A percentile compares a stretch with the other conserved stretches of the same genome.
These are phyloP conservation scores for Lentinula detonsa DNA, from an alignment of 768 basidiomycete species.

Conservation along the genomic window DNA sequence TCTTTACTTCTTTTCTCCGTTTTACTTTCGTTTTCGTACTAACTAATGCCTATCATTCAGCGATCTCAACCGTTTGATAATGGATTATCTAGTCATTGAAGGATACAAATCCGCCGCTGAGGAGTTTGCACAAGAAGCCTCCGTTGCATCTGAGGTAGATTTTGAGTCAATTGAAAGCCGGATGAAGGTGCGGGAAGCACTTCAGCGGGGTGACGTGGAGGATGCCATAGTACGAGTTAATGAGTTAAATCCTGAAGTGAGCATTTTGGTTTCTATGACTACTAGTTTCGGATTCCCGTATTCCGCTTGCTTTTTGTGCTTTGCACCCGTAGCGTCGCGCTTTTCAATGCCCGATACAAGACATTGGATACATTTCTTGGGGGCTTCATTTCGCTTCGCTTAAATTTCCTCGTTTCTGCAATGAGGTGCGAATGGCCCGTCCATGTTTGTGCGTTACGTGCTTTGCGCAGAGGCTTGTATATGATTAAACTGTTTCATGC, in stretches of 20 bases:
- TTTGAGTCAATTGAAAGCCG: constrained; percentile 90
- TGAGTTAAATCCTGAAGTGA: constrained; percentile 94
- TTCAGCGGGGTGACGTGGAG: constrained; percentile 92
- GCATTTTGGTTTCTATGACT: constrained; percentile 22
- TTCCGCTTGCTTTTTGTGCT: background rate
- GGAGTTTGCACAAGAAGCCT: constrained; percentile 88
- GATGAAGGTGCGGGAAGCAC: constrained; percentile 90
- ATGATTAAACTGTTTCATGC: constrained; percentile 96
- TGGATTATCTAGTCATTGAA: constrained; percentile 97
- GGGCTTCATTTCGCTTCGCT: background rate
- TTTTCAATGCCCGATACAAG: background rate
- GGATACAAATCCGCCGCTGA: constrained; percentile 96
- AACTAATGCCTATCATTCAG: constrained; percentile 34
- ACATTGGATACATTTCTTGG: background rate
- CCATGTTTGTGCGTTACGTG: background rate
- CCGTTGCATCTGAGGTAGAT: constrained; percentile 70
- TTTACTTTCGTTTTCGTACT: constrained; percentile 17
- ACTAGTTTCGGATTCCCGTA: background rate
- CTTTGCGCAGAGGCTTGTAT: constrained; percentile 13
- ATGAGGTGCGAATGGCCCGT: background rate
- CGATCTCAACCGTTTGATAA: constrained; percentile 89
- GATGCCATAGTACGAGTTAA: constrained; percentile 95
- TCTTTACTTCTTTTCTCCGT: constrained; percentile 7
- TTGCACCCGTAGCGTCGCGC: constrained; percentile 8
- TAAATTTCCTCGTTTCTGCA: background rate